Evolutionary conservation across 2,329 filamentous ascomycete species (phyloP), one percentile per base, ranked within the genome.

Genomic region (Phialocephala subalpina): DNA sequence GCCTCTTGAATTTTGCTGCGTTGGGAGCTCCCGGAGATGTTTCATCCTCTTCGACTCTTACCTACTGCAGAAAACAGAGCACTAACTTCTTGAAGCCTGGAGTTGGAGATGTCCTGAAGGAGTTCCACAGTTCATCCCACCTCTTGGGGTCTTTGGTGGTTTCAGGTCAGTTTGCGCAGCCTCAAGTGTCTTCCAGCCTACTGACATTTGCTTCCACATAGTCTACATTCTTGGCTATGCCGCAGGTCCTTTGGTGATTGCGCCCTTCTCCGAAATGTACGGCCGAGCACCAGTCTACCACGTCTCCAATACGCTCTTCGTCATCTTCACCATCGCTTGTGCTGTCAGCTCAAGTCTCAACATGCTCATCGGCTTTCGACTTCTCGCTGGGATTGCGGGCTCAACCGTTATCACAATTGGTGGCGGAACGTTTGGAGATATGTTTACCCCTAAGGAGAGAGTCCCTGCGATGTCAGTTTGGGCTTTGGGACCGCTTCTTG

Each of bases 251-350:
- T 9, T 65, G 9, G 64, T 82, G 6, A 82, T 79, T 71, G 81
- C 78, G 0, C 81, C 81, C 0, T 66, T 80, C 11, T 82, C 80
- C 22, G 82, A 84, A 67, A 66, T 84, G 0, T 85, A 81, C 63
- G 86, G 86, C 0, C 80, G 86, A 7, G 79, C 76, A 60, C 69
- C 73, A 2, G 83, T 83, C 1, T 73, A 87, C 7, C 81, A 85
- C 73, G 68, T 80, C 33, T 83, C 83, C 0, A 82, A 82, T 67
- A 68, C 77, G 11, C 65, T 80, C 18, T 85, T 86, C 64, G 78
- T 79, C 2, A 80, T 87, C 49, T 86, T 87, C 67, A 82, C 86
- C 63, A 83, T 88, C 56, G 82, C 84, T 0, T 82, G 85, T 14
- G 86, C 82, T 2, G 80, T 86, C 2, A 84, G 85, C 0, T 78